Percentiles rank a stretch among this genome's conserved stretches.
Evolutionary conservation across 305 asterid species (phyloP).

Genomic region (Ilex paraguariensis): DNA sequence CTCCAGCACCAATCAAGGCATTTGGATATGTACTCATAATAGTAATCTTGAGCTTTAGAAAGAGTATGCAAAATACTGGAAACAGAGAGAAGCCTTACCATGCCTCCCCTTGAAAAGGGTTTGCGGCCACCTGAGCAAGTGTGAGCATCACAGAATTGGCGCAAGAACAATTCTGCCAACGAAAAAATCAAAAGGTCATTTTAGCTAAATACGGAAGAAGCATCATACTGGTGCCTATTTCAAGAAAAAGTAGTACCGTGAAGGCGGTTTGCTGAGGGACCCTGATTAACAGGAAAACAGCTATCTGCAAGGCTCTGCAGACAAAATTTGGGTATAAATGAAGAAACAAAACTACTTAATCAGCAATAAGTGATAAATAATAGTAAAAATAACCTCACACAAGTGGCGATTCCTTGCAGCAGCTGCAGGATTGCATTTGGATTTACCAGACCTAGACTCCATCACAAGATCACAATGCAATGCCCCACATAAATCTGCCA

Average conservation of each 20-base stretch:
- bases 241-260: constrained; percentile 49
- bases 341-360: neutral
- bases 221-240: constrained; percentile 1
- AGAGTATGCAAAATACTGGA: neutral
- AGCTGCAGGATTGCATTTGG: constrained; percentile 92
- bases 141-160: constrained; percentile 90
- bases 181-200: constrained; percentile 17
- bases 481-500: constrained; percentile 93
- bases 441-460: constrained; percentile 48
- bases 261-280: constrained; percentile 66
- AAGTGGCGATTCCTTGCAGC: constrained; percentile 72
- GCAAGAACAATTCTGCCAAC: constrained; percentile 63
- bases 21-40: neutral
- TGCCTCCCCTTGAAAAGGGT: constrained; percentile 83
- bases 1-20: neutral
- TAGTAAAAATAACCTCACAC: constrained; percentile 63
- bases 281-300: constrained; percentile 67
- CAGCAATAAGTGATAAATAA: neutral
- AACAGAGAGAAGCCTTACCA: constrained; percentile 33
- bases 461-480: constrained; percentile 76
- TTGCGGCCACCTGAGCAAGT: constrained; percentile 56
- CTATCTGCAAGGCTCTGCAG: constrained; percentile 71
- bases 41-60: neutral
- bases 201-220: neutral
- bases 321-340: neutral